Evolutionary conservation across 805 yeast species (phyloP), one percentile per base, ranked within the genome.

Genomic region (Osmozyma mogii): DNA sequence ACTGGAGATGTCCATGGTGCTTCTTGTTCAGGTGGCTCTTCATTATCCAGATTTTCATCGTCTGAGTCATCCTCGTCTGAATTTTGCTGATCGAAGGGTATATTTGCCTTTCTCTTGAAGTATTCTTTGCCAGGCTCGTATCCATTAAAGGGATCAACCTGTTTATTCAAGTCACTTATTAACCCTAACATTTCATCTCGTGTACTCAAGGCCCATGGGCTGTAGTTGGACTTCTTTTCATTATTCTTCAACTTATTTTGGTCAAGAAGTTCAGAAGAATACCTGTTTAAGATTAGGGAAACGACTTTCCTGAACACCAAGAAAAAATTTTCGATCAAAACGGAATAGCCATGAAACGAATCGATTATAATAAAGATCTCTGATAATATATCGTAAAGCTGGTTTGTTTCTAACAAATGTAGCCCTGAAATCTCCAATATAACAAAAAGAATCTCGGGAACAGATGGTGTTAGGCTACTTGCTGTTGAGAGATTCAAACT

Each of bases 311-410:
- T 70, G 44, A 88, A 84, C 0, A 84, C 79, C 3, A 66, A 54
- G 37, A 87, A 82, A 35, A 84, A 78, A 1, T 84, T 84, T 34
- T 78, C 78, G 31, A 84, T 77, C 11, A 92, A 57, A 10, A 65
- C 61, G 2, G 76, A 59, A 50, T 89, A 89, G 0, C 89, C 94
- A 54, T 88, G 95, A 46, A 80, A 89, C 30, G 76, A 64, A 54
- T 89, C 97, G 28, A 89, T 62, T 20, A 88, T 57, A 12, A 78
- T 72, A 50, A 89, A 85, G 38, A 85, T 68, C 3, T 87, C 74
- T 27, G 75, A 70, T 12, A 89, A 59, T 1, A 89, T 65, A 50
- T 89, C 97, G 29, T 65, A 72, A 30, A 89, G 63, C 35, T 75
- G 84, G 34, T 61, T 60, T 7, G 49, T 38, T 18, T 68, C 64